phyloP scores from a whole-genome alignment of 805 yeast species.

The Candida dendrica region DNA sequence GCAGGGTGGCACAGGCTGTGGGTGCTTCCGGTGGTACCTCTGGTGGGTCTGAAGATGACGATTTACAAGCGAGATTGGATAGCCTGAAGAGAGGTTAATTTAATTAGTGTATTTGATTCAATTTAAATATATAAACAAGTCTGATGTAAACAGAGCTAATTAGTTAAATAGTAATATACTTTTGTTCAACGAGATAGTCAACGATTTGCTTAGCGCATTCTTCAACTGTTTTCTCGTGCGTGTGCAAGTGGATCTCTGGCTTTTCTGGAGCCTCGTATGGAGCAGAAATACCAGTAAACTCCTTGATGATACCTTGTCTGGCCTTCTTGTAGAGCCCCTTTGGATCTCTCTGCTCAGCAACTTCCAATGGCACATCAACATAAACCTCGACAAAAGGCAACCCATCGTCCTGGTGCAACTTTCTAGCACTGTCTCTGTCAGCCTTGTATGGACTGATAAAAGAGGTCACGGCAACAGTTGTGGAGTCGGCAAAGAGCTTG shows the following conservation, averaged over 20 bases:
- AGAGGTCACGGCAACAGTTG: conserved; percentile 79
- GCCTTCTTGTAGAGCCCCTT: conserved; percentile 96
- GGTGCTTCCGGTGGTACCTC: conserved; percentile 35
- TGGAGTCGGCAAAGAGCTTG: conserved; percentile 89
- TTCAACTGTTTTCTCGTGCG: conserved; percentile 66
- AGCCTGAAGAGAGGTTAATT: conserved; percentile 54
- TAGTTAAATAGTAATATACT: conserved; percentile 14
- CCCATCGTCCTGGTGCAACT: conserved; percentile 66
- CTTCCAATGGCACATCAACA: conserved; percentile 88
- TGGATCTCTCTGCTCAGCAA: conserved; percentile 96
- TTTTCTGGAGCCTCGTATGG: conserved; percentile 89
- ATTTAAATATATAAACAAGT: too few relatives aligned
- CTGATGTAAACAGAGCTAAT: too few relatives aligned
- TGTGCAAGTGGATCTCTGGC: conserved; percentile 78
- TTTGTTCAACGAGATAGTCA: conserved; percentile 54
- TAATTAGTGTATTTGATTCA: too few relatives aligned
- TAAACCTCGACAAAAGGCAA: conserved; percentile 86
- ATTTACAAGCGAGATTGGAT: conserved; percentile 80
- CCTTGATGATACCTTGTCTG: conserved; percentile 87
- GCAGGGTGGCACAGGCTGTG: conserved; percentile 47
- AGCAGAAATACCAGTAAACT: conserved; percentile 92
- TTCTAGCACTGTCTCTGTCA: conserved; percentile 82
- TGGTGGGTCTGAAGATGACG: conserved; percentile 54
- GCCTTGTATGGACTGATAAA: conserved; percentile 86
- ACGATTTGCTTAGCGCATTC: conserved; percentile 70